Evolutionary conservation across 2,329 filamentous ascomycete species (phyloP), one percentile per base, ranked within the genome.

Genomic region (Exophiala spinifera): DNA sequence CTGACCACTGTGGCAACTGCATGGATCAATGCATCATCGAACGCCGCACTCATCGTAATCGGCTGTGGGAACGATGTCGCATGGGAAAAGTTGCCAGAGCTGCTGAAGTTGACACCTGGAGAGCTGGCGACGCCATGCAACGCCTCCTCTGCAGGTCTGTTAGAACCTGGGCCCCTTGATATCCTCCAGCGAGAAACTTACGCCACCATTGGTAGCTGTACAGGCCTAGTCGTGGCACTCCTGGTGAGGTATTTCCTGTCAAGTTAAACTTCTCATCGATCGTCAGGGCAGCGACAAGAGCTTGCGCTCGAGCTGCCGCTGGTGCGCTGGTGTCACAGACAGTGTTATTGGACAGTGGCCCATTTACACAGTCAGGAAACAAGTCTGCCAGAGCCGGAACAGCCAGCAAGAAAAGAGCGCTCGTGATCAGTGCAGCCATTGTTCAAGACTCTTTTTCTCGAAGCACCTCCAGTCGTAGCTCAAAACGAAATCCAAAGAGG

Each of bases 41-140:
- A 84, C 0, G 84, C 78, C 0, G 84, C 82, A 19, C 79, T 79
- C 62, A 84, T 78, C 1, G 79, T 68, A 48, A 88, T 84, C 0
- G 84, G 84, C 64, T 81, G 78, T 0, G 85, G 83, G 63, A 87
- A 88, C 0, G 80, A 83, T 0, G 85, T 87, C 0, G 84, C 81
- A 64, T 79, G 80, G 57, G 74, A 79, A 65, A 77, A 87, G 10
- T 78, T 69, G 1, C 78, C 79, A 11, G 69, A 70, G 4, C 67
- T 66, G n/a, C 76, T 74, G 66, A 83, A 84, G 25, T 77, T 72
- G 4, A 81, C 79, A 0, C 81, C 83, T 0, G 78, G 78, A 17
- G 75, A 76, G 3, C 61, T 65, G 3, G 79, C 83, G 0, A 87
- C 72, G 1, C 85, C 85, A 63, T 87, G 84, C 0, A 86, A 75